Conservation (phyloP, 768 basidiomycete species). For the Rhodotorula babjevae region DNA sequence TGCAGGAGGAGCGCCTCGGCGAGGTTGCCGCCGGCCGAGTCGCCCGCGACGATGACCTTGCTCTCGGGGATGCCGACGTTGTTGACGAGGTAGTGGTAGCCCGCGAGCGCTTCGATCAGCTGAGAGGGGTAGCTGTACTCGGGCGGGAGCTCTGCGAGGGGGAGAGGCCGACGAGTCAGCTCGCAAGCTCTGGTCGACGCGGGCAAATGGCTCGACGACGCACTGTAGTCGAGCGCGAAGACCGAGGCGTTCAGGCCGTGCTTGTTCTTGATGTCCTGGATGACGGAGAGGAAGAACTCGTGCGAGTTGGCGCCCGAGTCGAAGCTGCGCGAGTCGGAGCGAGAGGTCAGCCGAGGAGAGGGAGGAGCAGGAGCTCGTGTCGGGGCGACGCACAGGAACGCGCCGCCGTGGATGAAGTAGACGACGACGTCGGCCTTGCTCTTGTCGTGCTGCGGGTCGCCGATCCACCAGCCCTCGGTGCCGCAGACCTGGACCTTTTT, state of each 20-base stretch:
- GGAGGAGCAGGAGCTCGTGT: neutral
- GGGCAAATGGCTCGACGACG: neutral
- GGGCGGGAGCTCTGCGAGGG: conserved; percentile 39
- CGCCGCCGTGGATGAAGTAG: conserved; percentile 28
- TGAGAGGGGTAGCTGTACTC: conserved; percentile 63
- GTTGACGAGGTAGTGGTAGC: conserved; percentile 64
- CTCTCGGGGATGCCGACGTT: conserved; percentile 56
- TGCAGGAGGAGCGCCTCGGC: conserved; percentile 48
- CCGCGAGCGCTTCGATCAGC: conserved; percentile 67
- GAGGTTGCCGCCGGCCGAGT: conserved; percentile 74
- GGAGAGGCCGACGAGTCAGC: no score
- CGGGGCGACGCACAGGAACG: neutral
- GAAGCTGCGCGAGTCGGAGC: neutral
- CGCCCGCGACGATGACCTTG: conserved; percentile 64
- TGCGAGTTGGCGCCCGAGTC: conserved; percentile 18
- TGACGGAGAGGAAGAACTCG: conserved; percentile 11
- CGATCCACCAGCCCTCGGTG: conserved; percentile 23
- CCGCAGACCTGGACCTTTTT: conserved; percentile 22
- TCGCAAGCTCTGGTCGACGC: fast-evolving
- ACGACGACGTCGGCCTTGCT: conserved; percentile 25
- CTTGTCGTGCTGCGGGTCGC: conserved; percentile 14
- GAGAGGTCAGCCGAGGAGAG: neutral
- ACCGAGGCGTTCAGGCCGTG: conserved; percentile 14
- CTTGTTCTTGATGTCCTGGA: conserved; percentile 12
- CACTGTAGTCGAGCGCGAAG: conserved; percentile 30